These are phyloP conservation scores for Lachnellula hyalina DNA, from an alignment of 2,329 filamentous ascomycete genomes.

Conservation along the genomic window DNA sequence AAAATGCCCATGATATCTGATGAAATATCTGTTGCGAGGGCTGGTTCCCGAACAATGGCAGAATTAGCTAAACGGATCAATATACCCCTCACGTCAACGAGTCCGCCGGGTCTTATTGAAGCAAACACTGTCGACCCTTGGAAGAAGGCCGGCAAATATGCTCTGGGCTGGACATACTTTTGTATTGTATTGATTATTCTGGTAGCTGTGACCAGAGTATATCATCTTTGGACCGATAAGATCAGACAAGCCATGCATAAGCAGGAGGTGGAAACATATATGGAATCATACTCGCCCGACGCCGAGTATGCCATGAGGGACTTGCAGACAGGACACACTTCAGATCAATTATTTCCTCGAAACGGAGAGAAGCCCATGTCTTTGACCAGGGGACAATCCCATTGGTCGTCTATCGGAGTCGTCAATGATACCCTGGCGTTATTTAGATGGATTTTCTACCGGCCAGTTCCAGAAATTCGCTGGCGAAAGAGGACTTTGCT, in stretches of 20 bases:
- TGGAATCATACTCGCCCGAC: conserved; percentile 47
- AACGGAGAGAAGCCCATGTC: conserved; percentile 50
- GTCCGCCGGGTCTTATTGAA: conserved; percentile 56
- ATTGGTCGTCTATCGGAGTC: conserved; percentile 67
- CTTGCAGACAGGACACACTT: conserved; percentile 48
- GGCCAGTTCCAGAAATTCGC: conserved; percentile 70
- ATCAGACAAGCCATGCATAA: conserved; percentile 86
- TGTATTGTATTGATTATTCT: conserved; percentile 64
- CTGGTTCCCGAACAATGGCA: conserved; percentile 24
- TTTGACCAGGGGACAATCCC: conserved; percentile 56
- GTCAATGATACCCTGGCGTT: conserved; percentile 78
- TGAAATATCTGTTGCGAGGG: conserved; percentile 16
- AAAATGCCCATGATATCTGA: conserved; percentile 9
- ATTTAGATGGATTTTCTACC: conserved; percentile 84
- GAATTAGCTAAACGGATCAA: conserved; percentile 43
- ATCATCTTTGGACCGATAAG: conserved; percentile 91
- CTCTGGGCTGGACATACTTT: conserved; percentile 83
- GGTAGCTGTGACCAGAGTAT: conserved; percentile 67
- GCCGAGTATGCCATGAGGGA: conserved; percentile 58
- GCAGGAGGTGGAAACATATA: conserved; percentile 67
- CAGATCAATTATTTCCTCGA: conserved; percentile 66
- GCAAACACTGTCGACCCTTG: conserved; percentile 70
- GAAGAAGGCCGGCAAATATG: conserved; percentile 78
- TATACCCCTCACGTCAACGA: conserved; percentile 55
- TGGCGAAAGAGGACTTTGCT: conserved; percentile 60